Percentiles rank a stretch among this genome's conserved stretches.
Evolutionary conservation across 441 rosid species (phyloP).

Genomic region (Arabidopsis lyrata): DNA sequence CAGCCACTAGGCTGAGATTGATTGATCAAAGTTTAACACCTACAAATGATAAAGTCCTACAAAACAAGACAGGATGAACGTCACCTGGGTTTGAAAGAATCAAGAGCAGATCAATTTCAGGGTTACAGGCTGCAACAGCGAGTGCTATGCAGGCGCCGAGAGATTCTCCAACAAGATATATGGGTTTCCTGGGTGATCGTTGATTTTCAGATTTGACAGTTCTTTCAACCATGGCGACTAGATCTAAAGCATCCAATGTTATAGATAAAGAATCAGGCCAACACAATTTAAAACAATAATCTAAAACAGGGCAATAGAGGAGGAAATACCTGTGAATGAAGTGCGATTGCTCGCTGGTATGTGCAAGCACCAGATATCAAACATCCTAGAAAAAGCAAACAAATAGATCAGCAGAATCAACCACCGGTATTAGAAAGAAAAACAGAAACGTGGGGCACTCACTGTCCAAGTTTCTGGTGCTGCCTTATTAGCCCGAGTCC

Average conservation of each 20-base stretch:
- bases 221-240: slow-evolving; percentile 70
- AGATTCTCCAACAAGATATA: slow-evolving; percentile 91
- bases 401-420: neutral
- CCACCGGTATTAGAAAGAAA: neutral
- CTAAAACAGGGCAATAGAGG: slow-evolving; percentile 17
- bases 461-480: slow-evolving; percentile 77
- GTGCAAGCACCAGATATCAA: slow-evolving; percentile 90
- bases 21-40: slow-evolving; percentile 15
- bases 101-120: slow-evolving; percentile 67
- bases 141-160: slow-evolving; percentile 90
- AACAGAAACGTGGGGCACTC: slow-evolving; percentile 37
- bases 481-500: slow-evolving; percentile 84
- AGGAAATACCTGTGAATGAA: slow-evolving; percentile 62
- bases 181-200: slow-evolving; percentile 67
- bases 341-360: slow-evolving; percentile 86
- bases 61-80: slow-evolving; percentile 1
- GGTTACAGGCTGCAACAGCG: slow-evolving; percentile 77
- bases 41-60: slow-evolving; percentile 7
- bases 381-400: slow-evolving; percentile 58
- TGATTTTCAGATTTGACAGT: slow-evolving; percentile 61
- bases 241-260: slow-evolving; percentile 52
- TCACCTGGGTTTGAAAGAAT: slow-evolving; percentile 88
- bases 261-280: neutral
- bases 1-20: slow-evolving; percentile 1
- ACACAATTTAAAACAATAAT: slow-evolving; percentile 5